Percentiles rank a stretch among this genome's conserved stretches.
These are phyloP conservation scores for Leucogyrophana mollusca DNA, from an alignment of 768 basidiomycete species.

Conservation along the genomic window DNA sequence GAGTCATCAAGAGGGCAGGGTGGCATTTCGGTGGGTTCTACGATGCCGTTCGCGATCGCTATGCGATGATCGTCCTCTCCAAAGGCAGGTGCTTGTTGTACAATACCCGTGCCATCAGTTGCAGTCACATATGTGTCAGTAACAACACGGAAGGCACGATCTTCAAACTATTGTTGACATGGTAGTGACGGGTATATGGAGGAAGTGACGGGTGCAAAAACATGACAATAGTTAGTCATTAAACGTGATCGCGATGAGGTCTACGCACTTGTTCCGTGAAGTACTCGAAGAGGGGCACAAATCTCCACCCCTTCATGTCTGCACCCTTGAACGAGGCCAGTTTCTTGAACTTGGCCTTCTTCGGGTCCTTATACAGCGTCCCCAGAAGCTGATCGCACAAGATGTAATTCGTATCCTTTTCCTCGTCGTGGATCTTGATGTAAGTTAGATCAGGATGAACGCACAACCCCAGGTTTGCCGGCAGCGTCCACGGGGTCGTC, in stretches of 20 bases:
- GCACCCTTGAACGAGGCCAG: slow-evolving; percentile 82
- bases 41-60: slow-evolving; percentile 77
- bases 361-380: slow-evolving; percentile 94
- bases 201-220: too few relatives aligned
- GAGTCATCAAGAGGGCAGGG: slow-evolving; percentile 94
- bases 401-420: slow-evolving; percentile 86
- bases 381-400: slow-evolving; percentile 83
- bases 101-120: slow-evolving; percentile 94
- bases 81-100: slow-evolving; percentile 97
- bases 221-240: too few relatives aligned
- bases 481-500: slow-evolving; percentile 98
- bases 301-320: slow-evolving; percentile 96
- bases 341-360: slow-evolving; percentile 96
- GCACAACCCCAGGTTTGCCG: slow-evolving; percentile 92
- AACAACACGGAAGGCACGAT: slow-evolving; percentile 86
- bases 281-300: slow-evolving; percentile 93
- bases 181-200: too few relatives aligned
- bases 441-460: slow-evolving; percentile 96
- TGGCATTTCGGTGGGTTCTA: slow-evolving; percentile 88
- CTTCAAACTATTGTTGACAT: slow-evolving; percentile 70
- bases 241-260: not conserved
- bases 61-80: slow-evolving; percentile 99
- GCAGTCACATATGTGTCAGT: slow-evolving; percentile 93
- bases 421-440: slow-evolving; percentile 93
- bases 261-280: slow-evolving; percentile 84